Percentiles rank a stretch among this genome's conserved stretches.
These are phyloP conservation scores for Botryosphaeria dothidea DNA, from an alignment of 2,329 filamentous ascomycete genomes.

Conservation along the genomic window DNA sequence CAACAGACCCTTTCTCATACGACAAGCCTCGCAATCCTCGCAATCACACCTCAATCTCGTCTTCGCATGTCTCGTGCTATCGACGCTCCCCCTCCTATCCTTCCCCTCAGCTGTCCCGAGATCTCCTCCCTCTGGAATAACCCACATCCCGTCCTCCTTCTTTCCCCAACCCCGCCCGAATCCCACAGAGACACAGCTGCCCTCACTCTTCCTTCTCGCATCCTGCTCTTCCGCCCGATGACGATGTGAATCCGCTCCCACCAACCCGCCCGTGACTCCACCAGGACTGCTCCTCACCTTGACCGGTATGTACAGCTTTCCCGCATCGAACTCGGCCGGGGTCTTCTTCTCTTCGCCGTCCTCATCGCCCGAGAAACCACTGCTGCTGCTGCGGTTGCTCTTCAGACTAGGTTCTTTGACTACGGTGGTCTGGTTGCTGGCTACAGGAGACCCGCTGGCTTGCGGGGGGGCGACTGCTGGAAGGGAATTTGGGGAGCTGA, in stretches of 20 bases:
- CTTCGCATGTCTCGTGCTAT: not conserved
- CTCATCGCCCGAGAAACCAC: not conserved
- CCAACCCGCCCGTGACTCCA: not conserved
- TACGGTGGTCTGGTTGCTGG: not conserved
- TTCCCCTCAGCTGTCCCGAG: not conserved
- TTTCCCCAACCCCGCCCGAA: not conserved
- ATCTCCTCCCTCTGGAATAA: not conserved
- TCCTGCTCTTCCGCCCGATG: not conserved
- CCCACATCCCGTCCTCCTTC: not conserved
- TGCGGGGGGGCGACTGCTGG: not conserved
- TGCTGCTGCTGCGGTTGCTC: not conserved
- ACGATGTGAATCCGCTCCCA: not conserved
- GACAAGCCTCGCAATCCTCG: constrained; percentile 11
- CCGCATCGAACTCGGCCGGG: not conserved
- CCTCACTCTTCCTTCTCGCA: not conserved
- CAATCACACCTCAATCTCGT: constrained; percentile 12
- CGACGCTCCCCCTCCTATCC: not conserved
- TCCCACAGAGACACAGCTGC: not conserved
- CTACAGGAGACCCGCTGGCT: too few relatives aligned
- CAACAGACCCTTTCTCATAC: not conserved
- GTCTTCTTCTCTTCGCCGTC: not conserved
- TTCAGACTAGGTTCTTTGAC: not conserved
- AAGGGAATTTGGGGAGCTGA: not conserved
- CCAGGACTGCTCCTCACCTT: not conserved
- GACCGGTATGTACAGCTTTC: not conserved